Percentiles rank a stretch among this genome's conserved stretches.
Conservation (phyloP, 208 protist genomes). For the Leptomonas pyrrhocoris region DNA sequence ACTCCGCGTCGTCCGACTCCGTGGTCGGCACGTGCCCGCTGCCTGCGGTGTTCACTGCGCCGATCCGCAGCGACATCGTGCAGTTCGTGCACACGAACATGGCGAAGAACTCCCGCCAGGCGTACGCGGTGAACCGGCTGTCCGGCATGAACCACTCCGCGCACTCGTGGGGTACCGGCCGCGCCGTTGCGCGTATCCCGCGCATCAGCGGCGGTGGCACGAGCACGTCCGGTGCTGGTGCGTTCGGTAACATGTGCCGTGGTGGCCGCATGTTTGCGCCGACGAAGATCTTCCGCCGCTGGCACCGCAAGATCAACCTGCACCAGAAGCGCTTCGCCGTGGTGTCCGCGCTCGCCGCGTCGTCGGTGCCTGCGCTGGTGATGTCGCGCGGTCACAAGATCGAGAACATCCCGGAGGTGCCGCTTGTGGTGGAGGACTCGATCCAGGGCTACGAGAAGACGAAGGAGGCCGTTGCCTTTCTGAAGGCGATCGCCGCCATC, state of each 20-base stretch:
- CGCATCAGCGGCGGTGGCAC: constrained; percentile 98
- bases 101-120: constrained; percentile 98
- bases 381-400: constrained; percentile 98
- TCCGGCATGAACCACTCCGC: constrained; percentile 98
- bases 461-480: no score
- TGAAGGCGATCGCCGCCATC: no score
- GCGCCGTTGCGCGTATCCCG: constrained; percentile 99
- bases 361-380: constrained; percentile 95
- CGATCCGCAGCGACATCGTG: constrained; percentile 85
- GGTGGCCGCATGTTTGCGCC: constrained; percentile 99
- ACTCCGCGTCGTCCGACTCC: constrained; percentile 78
- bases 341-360: constrained; percentile 97
- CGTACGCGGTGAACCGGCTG: constrained; percentile 94
- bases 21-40: constrained; percentile 74
- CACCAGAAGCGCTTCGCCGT: constrained; percentile 98
- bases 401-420: constrained; percentile 94
- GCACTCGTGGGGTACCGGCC: constrained; percentile 99
- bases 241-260: constrained; percentile 99
- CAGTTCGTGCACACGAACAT: constrained; percentile 97
- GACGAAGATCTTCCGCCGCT: constrained; percentile 97
- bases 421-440: constrained; percentile 94
- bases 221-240: constrained; percentile 97
- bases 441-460: constrained; percentile 95
- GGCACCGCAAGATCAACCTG: constrained; percentile 97
- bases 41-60: constrained; percentile 83